Evolutionary conservation across 2,329 filamentous ascomycete species (phyloP).

Genomic region (Colletotrichum musicola): DNA sequence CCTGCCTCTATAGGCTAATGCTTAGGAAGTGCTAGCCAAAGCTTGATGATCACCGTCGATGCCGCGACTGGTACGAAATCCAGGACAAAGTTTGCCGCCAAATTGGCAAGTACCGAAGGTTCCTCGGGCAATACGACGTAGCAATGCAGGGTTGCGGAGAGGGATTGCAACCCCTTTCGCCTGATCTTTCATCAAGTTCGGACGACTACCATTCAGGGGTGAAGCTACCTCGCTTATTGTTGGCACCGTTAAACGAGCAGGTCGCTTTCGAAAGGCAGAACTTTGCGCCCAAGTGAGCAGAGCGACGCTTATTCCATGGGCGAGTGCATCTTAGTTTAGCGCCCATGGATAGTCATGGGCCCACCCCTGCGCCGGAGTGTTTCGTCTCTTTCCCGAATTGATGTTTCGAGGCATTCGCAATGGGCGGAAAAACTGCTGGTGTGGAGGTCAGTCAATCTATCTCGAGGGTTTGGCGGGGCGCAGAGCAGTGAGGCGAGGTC

Average conservation of each 20-base stretch:
- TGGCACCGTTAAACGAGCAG: not conserved
- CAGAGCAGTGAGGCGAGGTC: not conserved
- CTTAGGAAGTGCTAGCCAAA: not conserved
- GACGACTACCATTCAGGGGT: slow-evolving; percentile 7
- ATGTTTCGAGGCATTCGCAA: slow-evolving; percentile 1
- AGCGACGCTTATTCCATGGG: not conserved
- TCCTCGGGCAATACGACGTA: not conserved
- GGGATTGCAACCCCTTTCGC: not conserved
- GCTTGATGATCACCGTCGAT: not conserved
- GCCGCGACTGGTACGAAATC: slow-evolving; percentile 1
- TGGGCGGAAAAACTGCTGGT: not conserved
- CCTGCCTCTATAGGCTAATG: not conserved
- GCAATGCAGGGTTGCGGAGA: slow-evolving; percentile 5
- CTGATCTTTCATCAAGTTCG: slow-evolving; percentile 16
- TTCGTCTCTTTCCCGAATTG: slow-evolving; percentile 25
- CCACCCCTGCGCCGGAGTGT: slow-evolving; percentile 17
- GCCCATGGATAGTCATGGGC: not conserved
- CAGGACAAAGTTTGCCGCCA: not conserved
- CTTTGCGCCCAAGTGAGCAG: not conserved
- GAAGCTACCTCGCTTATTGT: not conserved
- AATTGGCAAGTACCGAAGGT: slow-evolving; percentile 3
- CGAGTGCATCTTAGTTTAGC: slow-evolving; percentile 12
- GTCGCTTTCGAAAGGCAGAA: not conserved
- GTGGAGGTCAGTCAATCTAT: slow-evolving; percentile 22
- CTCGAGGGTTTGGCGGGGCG: slow-evolving; percentile 3